A percentile compares a stretch with the other conserved stretches of the same genome.
Evolutionary conservation across 768 basidiomycete species (phyloP).

Genomic region (Calocybe gangraenosa): DNA sequence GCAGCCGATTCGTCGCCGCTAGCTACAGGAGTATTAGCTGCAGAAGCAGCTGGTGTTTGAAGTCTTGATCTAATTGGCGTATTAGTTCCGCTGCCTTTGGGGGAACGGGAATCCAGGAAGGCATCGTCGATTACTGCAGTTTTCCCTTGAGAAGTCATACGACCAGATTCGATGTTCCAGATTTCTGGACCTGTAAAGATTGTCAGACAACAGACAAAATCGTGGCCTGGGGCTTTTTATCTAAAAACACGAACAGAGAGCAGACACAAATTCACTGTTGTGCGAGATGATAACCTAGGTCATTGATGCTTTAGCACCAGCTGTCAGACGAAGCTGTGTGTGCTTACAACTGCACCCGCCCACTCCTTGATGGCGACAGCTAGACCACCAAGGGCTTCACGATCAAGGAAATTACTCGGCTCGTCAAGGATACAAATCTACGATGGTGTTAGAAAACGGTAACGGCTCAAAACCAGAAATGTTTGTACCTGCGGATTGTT

Average conservation of each 20-base stretch:
- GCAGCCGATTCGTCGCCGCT: conserved; percentile 68
- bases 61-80: conserved; percentile 70
- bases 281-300: conserved; percentile 90
- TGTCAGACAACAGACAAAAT: conserved; percentile 10
- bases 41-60: conserved; percentile 67
- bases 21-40: conserved; percentile 67
- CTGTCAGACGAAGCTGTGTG: conserved; percentile 8
- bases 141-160: conserved; percentile 87
- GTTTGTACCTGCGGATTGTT: conserved; percentile 81
- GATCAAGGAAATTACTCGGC: conserved; percentile 96
- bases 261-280: conserved; percentile 83
- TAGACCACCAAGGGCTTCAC: conserved; percentile 91
- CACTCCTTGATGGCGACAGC: conserved; percentile 95
- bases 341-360: conserved; percentile 81
- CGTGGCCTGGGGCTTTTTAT: conserved; percentile 4
- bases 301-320: neutral
- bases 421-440: conserved; percentile 80
- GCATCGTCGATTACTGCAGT: conserved; percentile 79
- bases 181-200: conserved; percentile 74
- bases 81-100: conserved; percentile 65
- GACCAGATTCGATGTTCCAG: conserved; percentile 88
- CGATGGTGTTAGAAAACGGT: conserved; percentile 3
- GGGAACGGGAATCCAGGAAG: conserved; percentile 66
- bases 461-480: neutral
- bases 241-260: conserved; percentile 61